Conservation (phyloP, 257 asterid species). For the Paraleonurus japonicus region DNA sequence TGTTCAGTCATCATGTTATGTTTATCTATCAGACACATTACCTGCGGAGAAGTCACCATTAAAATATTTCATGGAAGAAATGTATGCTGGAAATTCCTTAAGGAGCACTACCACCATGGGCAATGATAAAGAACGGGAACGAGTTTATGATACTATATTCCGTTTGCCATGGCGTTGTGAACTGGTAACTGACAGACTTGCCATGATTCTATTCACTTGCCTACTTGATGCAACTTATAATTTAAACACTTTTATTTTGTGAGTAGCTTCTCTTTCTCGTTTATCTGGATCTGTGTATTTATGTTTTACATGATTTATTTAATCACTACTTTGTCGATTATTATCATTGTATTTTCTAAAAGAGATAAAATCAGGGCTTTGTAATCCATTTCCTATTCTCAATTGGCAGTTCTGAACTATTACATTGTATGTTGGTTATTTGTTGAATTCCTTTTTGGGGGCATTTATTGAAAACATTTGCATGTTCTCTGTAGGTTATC, state of each 20-base stretch:
- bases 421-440: slow-evolving; percentile 9
- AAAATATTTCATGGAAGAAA: slow-evolving; percentile 82
- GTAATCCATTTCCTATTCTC: too few relatives aligned
- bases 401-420: too few relatives aligned
- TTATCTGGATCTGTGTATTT: slow-evolving; percentile 1
- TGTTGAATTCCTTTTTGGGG: slow-evolving; percentile 19
- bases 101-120: slow-evolving; percentile 76
- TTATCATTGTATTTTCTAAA: not conserved
- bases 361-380: slow-evolving; percentile 3
- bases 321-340: not conserved
- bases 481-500: slow-evolving; percentile 70
- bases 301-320: not conserved
- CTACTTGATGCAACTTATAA: slow-evolving; percentile 9
- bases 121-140: slow-evolving; percentile 85
- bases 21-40: slow-evolving; percentile 43
- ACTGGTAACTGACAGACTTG: slow-evolving; percentile 56
- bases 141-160: slow-evolving; percentile 94
- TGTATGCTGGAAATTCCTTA: slow-evolving; percentile 86
- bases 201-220: slow-evolving; percentile 15
- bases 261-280: slow-evolving; percentile 16
- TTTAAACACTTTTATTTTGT: not conserved
- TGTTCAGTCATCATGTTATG: slow-evolving; percentile 18
- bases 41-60: slow-evolving; percentile 78
- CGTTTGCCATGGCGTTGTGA: slow-evolving; percentile 99
- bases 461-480: slow-evolving; percentile 10